Evolutionary conservation across 768 basidiomycete genomes (phyloP), one percentile per base, ranked within the genome.

Genomic region (Crassisporium funariophilum): DNA sequence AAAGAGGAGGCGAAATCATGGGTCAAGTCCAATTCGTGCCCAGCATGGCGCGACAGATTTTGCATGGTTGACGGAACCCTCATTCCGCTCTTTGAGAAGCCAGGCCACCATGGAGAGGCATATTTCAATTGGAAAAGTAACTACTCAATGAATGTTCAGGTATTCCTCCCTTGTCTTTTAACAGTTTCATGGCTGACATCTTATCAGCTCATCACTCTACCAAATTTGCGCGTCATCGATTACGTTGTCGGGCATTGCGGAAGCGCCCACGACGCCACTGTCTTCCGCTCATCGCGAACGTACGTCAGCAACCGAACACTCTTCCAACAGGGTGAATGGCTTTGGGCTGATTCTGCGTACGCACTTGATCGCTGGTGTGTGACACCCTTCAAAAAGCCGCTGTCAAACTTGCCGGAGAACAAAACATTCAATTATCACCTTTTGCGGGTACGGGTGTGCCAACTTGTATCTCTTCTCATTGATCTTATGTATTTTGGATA

Each of bases 41-140:
- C 29, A 10, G 55, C 29, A 15, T 69, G 70, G 68, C 20, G 55
- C 2, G 53, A 61, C 35, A 64, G 71, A 2, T 67, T 35, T 36
- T 51, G 52, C 12, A 60, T 68, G 57, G 63, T 66, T 25, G 65
- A 67, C 47, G 62, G 67, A 5, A 68, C 64, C 1, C 56, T 66
- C 7, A 47, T 69, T 3, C 61, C 61, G 2, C 50, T 70, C 1
- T 65, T 58, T 39, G 45, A 54, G 8, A 59, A 58, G 29, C 70
- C 70, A 1, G 64, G 55, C 0, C 55, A 55, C 23, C 62, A 64
- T 54, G 67, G 71, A 1, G 62, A 70, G 35, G 62, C 61, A 11
- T 74, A 63, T 31, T 75, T 65, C 53, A 62, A 67, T 31, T 48
- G 56, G 2, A 66, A 61, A 43, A 31, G 31, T n/a, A 61, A 60